Percentiles rank a stretch among this genome's conserved stretches.
These are phyloP conservation scores for Trypethelium eluteriae DNA, from an alignment of 495 filamentous ascomycete genomes.

Conservation along the genomic window DNA sequence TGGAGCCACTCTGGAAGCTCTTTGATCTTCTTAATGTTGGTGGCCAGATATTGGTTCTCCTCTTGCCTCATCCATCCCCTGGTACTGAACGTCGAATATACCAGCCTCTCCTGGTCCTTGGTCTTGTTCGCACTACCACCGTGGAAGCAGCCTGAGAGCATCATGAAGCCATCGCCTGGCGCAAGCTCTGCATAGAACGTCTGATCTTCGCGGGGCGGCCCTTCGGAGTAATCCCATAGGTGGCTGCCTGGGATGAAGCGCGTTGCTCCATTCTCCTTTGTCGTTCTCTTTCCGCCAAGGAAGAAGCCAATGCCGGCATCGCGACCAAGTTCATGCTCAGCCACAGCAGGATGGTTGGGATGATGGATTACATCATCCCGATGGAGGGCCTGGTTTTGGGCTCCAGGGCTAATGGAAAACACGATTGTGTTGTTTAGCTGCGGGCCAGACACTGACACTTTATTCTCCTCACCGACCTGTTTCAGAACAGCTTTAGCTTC, in stretches of 20 bases:
- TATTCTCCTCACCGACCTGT: constrained; percentile 22
- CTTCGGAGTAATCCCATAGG: constrained; percentile 33
- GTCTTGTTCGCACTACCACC: constrained; percentile 25
- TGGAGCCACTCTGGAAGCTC: constrained; percentile 27
- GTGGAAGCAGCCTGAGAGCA: constrained; percentile 20
- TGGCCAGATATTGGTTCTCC: constrained; percentile 33
- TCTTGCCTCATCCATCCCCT: constrained; percentile 34
- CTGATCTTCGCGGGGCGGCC: constrained; percentile 19
- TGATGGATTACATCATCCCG: constrained; percentile 35
- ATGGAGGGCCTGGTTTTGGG: constrained; percentile 32
- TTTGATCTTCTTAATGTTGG: constrained; percentile 29
- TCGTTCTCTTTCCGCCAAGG: constrained; percentile 32
- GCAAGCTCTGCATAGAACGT: constrained; percentile 19
- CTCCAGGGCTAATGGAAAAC: constrained; percentile 34
- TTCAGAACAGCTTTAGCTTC: constrained; percentile 16
- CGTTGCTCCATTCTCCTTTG: constrained; percentile 40
- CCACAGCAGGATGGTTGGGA: constrained; percentile 16
- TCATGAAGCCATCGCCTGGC: constrained; percentile 20
- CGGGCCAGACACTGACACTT: constrained; percentile 28
- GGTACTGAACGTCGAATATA: constrained; percentile 34
- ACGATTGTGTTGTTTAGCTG: constrained; percentile 28
- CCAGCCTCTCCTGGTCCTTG: constrained; percentile 27
- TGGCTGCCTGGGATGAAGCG: constrained; percentile 41
- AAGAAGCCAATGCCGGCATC: constrained; percentile 33
- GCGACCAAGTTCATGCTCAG: constrained; percentile 25